Percentiles rank a stretch among this genome's conserved stretches.
phyloP scores from a whole-genome alignment of 176 grass and related monocot genomes.

The Oryza longistaminata region DNA sequence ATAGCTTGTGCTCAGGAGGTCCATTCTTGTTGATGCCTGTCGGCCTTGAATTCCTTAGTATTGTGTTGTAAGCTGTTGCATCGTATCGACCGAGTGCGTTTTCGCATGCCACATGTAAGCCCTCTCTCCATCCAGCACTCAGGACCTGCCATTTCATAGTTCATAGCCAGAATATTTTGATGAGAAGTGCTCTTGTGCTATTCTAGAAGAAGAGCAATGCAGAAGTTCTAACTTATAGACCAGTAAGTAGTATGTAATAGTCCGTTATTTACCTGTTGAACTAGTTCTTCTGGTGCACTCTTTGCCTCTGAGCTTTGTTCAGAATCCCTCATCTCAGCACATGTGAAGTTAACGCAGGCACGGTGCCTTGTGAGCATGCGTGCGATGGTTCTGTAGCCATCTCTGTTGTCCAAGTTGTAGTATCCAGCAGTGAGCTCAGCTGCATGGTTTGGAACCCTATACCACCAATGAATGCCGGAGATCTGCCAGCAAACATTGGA shows the following conservation, averaged over 20 bases:
- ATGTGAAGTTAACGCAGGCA: constrained; percentile 85
- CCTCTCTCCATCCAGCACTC: constrained; percentile 91
- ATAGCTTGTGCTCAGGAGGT: constrained; percentile 56
- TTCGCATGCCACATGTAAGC: constrained; percentile 68
- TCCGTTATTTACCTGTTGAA: constrained; percentile 69
- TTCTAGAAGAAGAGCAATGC: background rate
- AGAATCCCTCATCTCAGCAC: constrained; percentile 75
- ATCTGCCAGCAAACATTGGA: constrained; percentile 42
- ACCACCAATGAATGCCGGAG: constrained; percentile 94
- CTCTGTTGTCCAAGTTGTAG: constrained; percentile 73
- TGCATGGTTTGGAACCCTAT: constrained; percentile 73
- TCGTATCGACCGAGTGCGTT: constrained; percentile 80
- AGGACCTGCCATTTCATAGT: constrained; percentile 51
- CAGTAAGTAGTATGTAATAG: background rate
- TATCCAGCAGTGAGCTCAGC: constrained; percentile 87
- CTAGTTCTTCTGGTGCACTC: constrained; percentile 78
- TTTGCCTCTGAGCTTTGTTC: constrained; percentile 60
- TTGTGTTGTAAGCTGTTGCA: constrained; percentile 76
- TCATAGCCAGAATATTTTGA: constrained; percentile 1
- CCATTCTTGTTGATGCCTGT: constrained; percentile 60
- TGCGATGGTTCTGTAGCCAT: constrained; percentile 83
- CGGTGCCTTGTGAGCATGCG: constrained; percentile 68
- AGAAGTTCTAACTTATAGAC: background rate
- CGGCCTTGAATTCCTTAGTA: constrained; percentile 73
- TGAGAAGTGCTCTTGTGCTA: constrained; percentile 7